phyloP scores from a whole-genome alignment of 306 rosid species.

The Mimosa pudica region DNA sequence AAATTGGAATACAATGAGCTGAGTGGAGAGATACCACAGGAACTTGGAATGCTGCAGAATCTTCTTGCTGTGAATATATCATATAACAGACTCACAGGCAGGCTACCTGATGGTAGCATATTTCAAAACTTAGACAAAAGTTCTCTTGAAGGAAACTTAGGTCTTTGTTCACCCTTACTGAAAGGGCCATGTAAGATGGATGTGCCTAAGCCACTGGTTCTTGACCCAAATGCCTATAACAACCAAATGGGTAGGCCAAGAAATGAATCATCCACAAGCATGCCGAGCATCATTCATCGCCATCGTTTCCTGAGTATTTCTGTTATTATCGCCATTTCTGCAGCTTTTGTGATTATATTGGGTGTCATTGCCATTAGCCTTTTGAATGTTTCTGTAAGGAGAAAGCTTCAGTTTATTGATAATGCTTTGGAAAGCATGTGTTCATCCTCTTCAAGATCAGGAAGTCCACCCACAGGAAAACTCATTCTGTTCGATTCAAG shows the following conservation, averaged over 20 bases:
- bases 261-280: conserved; percentile 37
- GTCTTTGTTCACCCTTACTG: conserved; percentile 83
- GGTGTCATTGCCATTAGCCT: conserved; percentile 78
- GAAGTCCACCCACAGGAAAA: conserved; percentile 68
- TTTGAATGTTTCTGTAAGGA: conserved; percentile 70
- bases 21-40: conserved; percentile 90
- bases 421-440: conserved; percentile 89
- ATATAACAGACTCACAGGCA: conserved; percentile 77
- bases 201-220: conserved; percentile 89
- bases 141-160: conserved; percentile 82
- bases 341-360: conserved; percentile 58
- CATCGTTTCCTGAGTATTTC: conserved; percentile 81
- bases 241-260: conserved; percentile 54
- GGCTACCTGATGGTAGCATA: conserved; percentile 72
- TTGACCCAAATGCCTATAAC: conserved; percentile 75
- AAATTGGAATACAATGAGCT: conserved; percentile 76
- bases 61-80: conserved; percentile 88
- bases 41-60: conserved; percentile 72
- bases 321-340: conserved; percentile 77
- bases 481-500: conserved; percentile 66
- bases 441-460: conserved; percentile 76
- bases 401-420: conserved; percentile 69
- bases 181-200: conserved; percentile 90
- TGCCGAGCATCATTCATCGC: conserved; percentile 36
- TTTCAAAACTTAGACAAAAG: conserved; percentile 83